Evolutionary conservation across 805 yeast species (phyloP), one percentile per base, ranked within the genome.

Genomic region (Blastobotrys muscicola): DNA sequence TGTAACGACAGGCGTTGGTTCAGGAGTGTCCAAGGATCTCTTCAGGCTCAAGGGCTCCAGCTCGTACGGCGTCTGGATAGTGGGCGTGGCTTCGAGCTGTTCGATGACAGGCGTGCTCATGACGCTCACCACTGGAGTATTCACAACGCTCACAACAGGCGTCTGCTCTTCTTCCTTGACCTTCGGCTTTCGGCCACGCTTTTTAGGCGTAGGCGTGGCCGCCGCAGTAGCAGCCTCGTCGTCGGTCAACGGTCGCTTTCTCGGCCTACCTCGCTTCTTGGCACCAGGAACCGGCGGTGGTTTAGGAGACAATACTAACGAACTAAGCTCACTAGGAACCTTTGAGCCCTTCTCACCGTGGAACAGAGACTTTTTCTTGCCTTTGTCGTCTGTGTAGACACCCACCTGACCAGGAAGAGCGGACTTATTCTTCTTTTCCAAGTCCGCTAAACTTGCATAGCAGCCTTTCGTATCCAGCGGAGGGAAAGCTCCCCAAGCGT

Each of bases 401-500:
- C 46, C 48, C 11, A 46, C 14, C 1, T 30, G 12, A 7, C 54
- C 54, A 6, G 54, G 52, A n/a, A 51, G 43, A 2, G 38, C 31
- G 36, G 43, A 42, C 33, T 40, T 38, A 13, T 48, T 35, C 7
- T 14, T 15, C 14, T 29, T 20, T 6, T 41, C 30, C 32, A 50
- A 16, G 23, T 31, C 45, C 4, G 15, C 23, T 2, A 47, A 32
- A 8, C 45, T 31, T 12, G 29, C 32, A 12, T 36, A 13, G 16
- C 36, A 16, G 2, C 48, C 45, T 13, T 29, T 15, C 11, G 43
- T 13, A 29, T 42, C 42, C 15, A 47, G 42, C 2, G 50, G 33
- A 12, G 50, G 45, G 26, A 62, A 57, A 2, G 47, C 32, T 2
- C 65, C 65, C 52, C 70, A 62, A 3, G 45, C 29, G 4, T 50